phyloP scores from a whole-genome alignment of 805 yeast genomes.

The Wickerhamiella vanderwaltii region DNA sequence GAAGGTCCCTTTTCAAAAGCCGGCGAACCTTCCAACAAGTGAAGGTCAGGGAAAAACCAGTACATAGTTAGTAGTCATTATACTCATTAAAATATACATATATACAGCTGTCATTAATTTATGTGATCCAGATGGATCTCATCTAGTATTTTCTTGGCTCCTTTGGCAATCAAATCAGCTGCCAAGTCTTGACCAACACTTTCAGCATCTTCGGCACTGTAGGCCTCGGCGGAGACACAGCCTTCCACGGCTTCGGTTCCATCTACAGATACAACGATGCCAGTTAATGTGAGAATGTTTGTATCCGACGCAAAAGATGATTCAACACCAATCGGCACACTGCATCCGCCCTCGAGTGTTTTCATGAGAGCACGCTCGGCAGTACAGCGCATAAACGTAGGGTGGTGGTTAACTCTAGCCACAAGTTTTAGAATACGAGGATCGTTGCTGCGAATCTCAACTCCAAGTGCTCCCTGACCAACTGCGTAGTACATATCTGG shows the following conservation, averaged over 20 bases:
- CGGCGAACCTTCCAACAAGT: slow-evolving; percentile 29
- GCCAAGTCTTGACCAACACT: slow-evolving; percentile 62
- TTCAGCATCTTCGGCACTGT: slow-evolving; percentile 48
- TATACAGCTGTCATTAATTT: slow-evolving; percentile 8
- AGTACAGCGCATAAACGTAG: slow-evolving; percentile 60
- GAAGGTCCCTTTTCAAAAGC: slow-evolving; percentile 79
- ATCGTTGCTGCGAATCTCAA: slow-evolving; percentile 74
- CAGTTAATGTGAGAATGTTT: slow-evolving; percentile 42
- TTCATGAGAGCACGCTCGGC: slow-evolving; percentile 86
- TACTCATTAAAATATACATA: too few species aligned
- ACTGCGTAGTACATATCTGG: slow-evolving; percentile 90
- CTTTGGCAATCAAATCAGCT: slow-evolving; percentile 48
- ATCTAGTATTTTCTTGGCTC: slow-evolving; percentile 76
- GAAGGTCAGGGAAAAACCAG: slow-evolving; percentile 10
- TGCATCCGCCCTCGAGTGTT: slow-evolving; percentile 91
- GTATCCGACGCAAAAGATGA: slow-evolving; percentile 41
- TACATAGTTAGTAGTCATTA: background rate
- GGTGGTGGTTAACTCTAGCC: slow-evolving; percentile 48
- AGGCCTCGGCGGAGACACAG: slow-evolving; percentile 31
- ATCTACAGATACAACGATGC: slow-evolving; percentile 73
- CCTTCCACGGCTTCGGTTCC: slow-evolving; percentile 62
- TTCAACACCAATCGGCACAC: slow-evolving; percentile 90
- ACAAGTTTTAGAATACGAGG: slow-evolving; percentile 45
- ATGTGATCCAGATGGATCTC: slow-evolving; percentile 41
- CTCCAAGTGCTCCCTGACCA: slow-evolving; percentile 97